These are phyloP conservation scores for Pichia deserticola DNA, from an alignment of 805 yeast species.

Conservation along the genomic window DNA sequence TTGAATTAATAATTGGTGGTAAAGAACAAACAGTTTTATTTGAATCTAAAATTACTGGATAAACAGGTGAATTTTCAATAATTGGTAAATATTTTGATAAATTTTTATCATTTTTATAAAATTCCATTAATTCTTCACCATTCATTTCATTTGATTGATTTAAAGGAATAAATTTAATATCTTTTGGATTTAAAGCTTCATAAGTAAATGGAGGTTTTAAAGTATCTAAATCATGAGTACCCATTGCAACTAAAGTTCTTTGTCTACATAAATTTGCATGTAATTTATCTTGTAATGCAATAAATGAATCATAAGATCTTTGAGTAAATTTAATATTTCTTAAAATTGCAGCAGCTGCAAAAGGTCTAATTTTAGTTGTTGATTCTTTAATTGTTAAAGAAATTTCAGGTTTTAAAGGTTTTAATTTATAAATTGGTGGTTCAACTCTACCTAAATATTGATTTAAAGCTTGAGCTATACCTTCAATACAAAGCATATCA, in stretches of 20 bases:
- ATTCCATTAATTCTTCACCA: conserved; percentile 77
- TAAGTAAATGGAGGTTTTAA: conserved; percentile 77
- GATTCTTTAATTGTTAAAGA: conserved; percentile 69
- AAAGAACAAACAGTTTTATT: conserved; percentile 74
- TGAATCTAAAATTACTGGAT: conserved; percentile 82
- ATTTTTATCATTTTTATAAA: conserved; percentile 85
- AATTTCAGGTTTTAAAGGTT: conserved; percentile 52
- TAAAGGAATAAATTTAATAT: conserved; percentile 67
- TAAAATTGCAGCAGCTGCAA: conserved; percentile 90
- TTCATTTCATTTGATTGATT: conserved; percentile 63
- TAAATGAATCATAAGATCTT: conserved; percentile 87
- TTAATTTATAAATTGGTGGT: conserved; percentile 61
- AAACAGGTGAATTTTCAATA: conserved; percentile 80
- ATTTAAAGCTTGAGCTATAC: conserved; percentile 90
- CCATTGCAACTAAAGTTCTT: conserved; percentile 96
- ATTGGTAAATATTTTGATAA: conserved; percentile 83
- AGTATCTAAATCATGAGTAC: conserved; percentile 90
- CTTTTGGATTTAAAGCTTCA: conserved; percentile 75
- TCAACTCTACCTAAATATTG: conserved; percentile 69
- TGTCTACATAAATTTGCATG: conserved; percentile 95
- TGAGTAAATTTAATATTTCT: conserved; percentile 77
- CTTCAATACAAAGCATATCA: conserved; percentile 96
- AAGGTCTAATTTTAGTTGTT: conserved; percentile 74
- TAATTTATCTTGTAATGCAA: conserved; percentile 90
- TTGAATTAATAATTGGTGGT: conserved; percentile 96